phyloP scores from a whole-genome alignment of 345 rosid species.

The Melaleuca alternifolia region DNA sequence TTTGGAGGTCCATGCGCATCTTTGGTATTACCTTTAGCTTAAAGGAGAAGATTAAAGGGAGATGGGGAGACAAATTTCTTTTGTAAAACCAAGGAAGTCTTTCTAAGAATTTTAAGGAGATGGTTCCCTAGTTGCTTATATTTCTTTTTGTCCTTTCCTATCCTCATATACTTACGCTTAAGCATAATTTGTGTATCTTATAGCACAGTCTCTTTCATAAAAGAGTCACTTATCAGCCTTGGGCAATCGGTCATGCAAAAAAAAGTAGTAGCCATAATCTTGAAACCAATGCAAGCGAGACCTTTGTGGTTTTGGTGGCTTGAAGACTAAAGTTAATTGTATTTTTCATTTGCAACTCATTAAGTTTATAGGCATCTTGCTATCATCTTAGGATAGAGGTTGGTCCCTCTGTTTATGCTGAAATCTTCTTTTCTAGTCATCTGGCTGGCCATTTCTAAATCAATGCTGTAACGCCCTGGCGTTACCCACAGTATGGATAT shows the following conservation, averaged over 20 bases:
- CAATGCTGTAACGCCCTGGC: too few relatives aligned
- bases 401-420: background rate
- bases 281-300: background rate
- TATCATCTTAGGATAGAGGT: background rate
- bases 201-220: background rate
- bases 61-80: background rate
- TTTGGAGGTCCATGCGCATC: background rate
- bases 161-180: background rate
- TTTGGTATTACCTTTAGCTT: background rate
- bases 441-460: background rate
- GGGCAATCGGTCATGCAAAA: background rate
- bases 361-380: background rate
- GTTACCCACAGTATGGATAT: too few relatives aligned
- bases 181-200: background rate
- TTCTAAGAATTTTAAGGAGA: background rate
- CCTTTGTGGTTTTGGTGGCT: background rate
- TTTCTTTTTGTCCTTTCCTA: background rate
- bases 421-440: background rate
- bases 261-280: background rate
- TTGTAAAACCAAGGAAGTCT: background rate
- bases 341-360: background rate
- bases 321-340: background rate
- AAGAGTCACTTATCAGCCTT: background rate
- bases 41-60: background rate
- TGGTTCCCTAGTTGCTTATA: background rate